These are phyloP conservation scores for Citrus sinensis DNA, from an alignment of 345 rosid species.

Conservation along the genomic window DNA sequence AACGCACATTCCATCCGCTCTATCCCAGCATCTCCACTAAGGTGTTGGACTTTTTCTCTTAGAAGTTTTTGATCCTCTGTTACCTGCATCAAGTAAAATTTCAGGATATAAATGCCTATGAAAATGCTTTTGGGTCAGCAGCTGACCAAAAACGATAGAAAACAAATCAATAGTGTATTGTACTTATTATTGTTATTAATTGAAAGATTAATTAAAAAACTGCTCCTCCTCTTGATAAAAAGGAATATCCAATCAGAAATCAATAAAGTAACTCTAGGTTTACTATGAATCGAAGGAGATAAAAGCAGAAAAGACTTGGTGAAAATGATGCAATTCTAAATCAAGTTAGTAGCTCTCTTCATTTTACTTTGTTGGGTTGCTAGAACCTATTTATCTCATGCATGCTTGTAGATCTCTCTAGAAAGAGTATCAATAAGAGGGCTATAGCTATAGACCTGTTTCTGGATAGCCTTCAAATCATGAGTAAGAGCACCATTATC, in stretches of 20 bases:
- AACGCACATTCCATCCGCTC: constrained; percentile 76
- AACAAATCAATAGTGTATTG: too few relatives aligned
- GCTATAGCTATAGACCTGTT: constrained; percentile 52
- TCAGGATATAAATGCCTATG: not conserved
- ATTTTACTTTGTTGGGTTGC: not conserved
- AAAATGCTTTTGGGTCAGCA: not conserved
- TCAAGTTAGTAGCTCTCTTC: not conserved
- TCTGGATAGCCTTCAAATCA: constrained; percentile 90
- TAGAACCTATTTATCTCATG: not conserved
- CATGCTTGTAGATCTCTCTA: not conserved
- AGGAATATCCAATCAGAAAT: not conserved
- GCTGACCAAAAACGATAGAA: too few relatives aligned
- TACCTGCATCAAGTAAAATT: constrained; percentile 45
- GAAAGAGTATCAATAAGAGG: not conserved
- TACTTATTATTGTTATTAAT: too few relatives aligned
- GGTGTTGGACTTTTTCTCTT: constrained; percentile 72
- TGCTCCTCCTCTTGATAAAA: not conserved
- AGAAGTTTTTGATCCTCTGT: constrained; percentile 77
- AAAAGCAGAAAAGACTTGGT: not conserved
- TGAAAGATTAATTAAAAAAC: not conserved
- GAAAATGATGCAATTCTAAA: not conserved
- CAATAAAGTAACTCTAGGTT: not conserved
- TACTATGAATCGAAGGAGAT: not conserved
- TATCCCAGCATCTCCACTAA: constrained; percentile 78
- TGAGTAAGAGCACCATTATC: constrained; percentile 56